Percentiles rank a stretch among this genome's conserved stretches.
These are phyloP conservation scores for Stromatinia cepivora DNA, from an alignment of 2,329 filamentous ascomycete species.

Conservation along the genomic window DNA sequence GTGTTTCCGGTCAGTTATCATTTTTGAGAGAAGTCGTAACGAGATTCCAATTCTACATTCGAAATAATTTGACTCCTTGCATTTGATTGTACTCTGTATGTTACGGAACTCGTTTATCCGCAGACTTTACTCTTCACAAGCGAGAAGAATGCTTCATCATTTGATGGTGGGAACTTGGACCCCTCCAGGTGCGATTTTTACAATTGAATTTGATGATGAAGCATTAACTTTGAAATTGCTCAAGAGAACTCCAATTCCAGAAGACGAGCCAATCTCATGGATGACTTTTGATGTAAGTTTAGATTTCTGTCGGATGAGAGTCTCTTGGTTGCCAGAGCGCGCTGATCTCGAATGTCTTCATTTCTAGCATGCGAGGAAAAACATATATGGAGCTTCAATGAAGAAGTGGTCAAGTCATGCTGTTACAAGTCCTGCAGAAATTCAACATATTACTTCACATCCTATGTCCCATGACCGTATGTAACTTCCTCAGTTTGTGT, in stretches of 20 bases:
- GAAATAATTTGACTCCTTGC: neutral
- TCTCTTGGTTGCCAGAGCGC: neutral
- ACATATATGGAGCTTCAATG: constrained; percentile 87
- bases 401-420: constrained; percentile 88
- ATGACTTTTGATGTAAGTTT: constrained; percentile 82
- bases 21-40: constrained; percentile 11
- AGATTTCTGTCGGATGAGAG: constrained; percentile 28
- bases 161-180: constrained; percentile 93
- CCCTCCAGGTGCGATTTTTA: constrained; percentile 85
- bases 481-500: constrained; percentile 52
- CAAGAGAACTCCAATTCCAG: constrained; percentile 77
- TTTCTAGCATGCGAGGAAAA: constrained; percentile 71
- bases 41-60: constrained; percentile 14
- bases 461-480: constrained; percentile 22
- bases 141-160: constrained; percentile 72
- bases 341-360: neutral
- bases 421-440: constrained; percentile 73
- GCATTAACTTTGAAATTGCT: constrained; percentile 70
- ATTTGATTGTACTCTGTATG: constrained; percentile 9
- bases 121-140: neutral
- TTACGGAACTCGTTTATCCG: constrained; percentile 7
- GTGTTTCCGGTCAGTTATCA: neutral
- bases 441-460: constrained; percentile 54
- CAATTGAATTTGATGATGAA: constrained; percentile 83
- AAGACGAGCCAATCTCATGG: constrained; percentile 89